Evolutionary conservation across 495 filamentous ascomycete species (phyloP).

Genomic region (Beverwykella pulmonaria): DNA sequence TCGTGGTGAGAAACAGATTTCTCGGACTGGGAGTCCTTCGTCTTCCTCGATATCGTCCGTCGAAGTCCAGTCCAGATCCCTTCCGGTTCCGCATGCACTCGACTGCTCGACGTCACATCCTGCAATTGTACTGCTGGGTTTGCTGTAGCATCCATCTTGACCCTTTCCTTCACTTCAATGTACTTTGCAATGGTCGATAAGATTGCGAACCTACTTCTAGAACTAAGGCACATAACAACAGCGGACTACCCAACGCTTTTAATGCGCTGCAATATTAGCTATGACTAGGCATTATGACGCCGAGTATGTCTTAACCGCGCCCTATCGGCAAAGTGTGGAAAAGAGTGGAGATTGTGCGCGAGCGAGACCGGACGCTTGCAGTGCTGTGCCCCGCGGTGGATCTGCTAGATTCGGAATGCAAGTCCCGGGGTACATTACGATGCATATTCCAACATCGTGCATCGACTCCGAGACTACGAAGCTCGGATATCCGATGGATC

Average conservation of each 20-base stretch:
- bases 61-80: slow-evolving; percentile 7
- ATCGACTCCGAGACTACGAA: neutral
- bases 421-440: neutral
- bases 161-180: neutral
- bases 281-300: neutral
- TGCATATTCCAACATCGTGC: neutral
- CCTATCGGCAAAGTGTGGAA: slow-evolving; percentile 21
- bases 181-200: neutral
- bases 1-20: neutral
- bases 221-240: neutral
- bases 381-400: slow-evolving; percentile 12
- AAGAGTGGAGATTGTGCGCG: slow-evolving; percentile 9
- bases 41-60: neutral
- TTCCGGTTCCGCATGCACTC: neutral
- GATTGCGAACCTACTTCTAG: neutral
- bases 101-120: slow-evolving; percentile 15
- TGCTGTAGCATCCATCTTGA: slow-evolving; percentile 16
- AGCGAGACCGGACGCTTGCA: slow-evolving; percentile 17
- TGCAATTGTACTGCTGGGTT: slow-evolving; percentile 25
- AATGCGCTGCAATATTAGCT: neutral
- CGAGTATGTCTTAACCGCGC: neutral
- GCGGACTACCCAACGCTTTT: neutral
- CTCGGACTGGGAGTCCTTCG: neutral
- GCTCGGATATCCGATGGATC: neutral
- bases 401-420: neutral